Evolutionary conservation across 495 filamentous ascomycete species (phyloP).

Genomic region (Podospora anserina): DNA sequence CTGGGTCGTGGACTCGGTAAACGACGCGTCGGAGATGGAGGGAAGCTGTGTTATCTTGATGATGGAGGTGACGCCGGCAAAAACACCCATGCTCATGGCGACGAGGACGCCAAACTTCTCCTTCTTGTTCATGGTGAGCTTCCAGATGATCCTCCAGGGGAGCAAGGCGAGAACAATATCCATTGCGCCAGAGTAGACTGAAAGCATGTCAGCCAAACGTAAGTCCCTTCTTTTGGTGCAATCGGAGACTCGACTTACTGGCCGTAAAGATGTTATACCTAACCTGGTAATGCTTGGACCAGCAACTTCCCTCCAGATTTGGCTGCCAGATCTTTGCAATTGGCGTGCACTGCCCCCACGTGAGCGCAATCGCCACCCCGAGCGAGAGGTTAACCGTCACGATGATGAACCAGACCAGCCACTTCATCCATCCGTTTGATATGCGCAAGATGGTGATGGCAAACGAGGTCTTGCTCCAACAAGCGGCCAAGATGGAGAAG

Average conservation of each 20-base stretch:
- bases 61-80: conserved; percentile 29
- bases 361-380: conserved; percentile 31
- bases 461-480: conserved; percentile 37
- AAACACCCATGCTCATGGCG: conserved; percentile 41
- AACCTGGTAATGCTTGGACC: conserved; percentile 30
- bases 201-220: neutral
- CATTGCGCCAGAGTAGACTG: conserved; percentile 35
- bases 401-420: conserved; percentile 36
- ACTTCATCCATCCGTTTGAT: conserved; percentile 30
- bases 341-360: conserved; percentile 36
- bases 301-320: conserved; percentile 32
- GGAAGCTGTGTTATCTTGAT: conserved; percentile 31
- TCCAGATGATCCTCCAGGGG: conserved; percentile 41
- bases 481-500: conserved; percentile 35
- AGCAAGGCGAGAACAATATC: conserved; percentile 37
- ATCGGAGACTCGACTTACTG: conserved; percentile 15
- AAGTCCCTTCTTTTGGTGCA: neutral
- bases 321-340: conserved; percentile 35
- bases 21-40: conserved; percentile 27
- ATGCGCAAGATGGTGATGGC: conserved; percentile 37
- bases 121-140: conserved; percentile 33
- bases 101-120: conserved; percentile 37
- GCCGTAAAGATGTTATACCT: conserved; percentile 37
- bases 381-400: conserved; percentile 35
- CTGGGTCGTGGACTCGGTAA: conserved; percentile 29